phyloP scores from a whole-genome alignment of 179 eudicot species.

The Silene vulgaris region DNA sequence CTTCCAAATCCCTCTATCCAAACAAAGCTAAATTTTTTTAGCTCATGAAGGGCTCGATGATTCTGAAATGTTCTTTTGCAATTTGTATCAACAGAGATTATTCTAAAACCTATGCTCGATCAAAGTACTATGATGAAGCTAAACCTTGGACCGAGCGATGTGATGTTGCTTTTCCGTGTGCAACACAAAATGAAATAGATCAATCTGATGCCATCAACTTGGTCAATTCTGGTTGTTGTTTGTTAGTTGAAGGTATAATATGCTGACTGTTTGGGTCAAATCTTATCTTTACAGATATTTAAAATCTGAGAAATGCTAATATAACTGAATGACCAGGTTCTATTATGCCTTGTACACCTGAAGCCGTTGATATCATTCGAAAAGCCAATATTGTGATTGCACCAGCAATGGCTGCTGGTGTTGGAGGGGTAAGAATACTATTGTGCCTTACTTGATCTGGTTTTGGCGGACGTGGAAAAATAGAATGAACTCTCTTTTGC shows the following conservation, averaged over 20 bases:
- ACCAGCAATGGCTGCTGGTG: conserved; percentile 98
- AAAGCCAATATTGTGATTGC: conserved; percentile 87
- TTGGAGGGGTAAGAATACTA: conserved; percentile 72
- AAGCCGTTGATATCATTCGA: conserved; percentile 81
- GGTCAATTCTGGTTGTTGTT: conserved; percentile 91
- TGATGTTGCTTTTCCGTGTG: conserved; percentile 97
- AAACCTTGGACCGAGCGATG: conserved; percentile 98
- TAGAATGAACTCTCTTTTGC: not conserved
- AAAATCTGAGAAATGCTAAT: conserved; percentile 9
- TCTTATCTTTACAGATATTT: not conserved
- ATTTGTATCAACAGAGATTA: conserved; percentile 65
- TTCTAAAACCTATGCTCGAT: conserved; percentile 89
- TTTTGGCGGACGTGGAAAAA: conserved; percentile 6
- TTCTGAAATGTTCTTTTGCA: conserved; percentile 18
- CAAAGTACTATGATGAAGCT: conserved; percentile 91
- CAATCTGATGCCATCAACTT: conserved; percentile 85
- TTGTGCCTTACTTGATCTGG: conserved; percentile 13
- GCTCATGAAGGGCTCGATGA: conserved; percentile 15
- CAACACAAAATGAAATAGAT: conserved; percentile 88
- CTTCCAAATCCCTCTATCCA: not conserved
- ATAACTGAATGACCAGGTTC: conserved; percentile 52
- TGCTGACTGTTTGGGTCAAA: not conserved
- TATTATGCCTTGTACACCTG: conserved; percentile 91
- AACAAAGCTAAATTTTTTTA: not conserved
- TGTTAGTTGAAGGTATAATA: conserved; percentile 79